Conservation (phyloP, 176 grass and related monocot species). For the Saccharum officinarum region DNA sequence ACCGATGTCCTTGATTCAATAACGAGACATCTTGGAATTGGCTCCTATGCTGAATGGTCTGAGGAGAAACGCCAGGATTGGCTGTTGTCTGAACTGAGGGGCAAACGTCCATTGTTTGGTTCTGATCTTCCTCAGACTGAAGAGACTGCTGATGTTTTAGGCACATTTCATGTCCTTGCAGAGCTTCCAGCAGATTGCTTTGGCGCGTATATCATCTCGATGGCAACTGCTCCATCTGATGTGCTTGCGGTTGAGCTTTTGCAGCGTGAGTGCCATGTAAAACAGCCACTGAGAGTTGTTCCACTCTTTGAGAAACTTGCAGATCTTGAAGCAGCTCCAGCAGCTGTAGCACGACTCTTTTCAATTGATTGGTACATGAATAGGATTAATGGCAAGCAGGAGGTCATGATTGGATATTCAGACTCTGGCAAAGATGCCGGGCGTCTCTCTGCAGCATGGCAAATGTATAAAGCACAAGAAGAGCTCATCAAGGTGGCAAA, state of each 20-base stretch:
- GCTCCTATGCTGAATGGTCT: constrained; percentile 91
- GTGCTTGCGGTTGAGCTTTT: constrained; percentile 93
- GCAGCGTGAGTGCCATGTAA: constrained; percentile 80
- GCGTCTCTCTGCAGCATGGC: constrained; percentile 93
- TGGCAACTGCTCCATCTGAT: constrained; percentile 98
- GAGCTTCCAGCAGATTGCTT: constrained; percentile 92
- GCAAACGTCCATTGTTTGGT: constrained; percentile 89
- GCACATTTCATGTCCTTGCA: constrained; percentile 82
- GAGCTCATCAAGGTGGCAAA: constrained; percentile 97
- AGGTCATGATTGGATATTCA: constrained; percentile 99
- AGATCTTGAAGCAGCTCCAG: constrained; percentile 91
- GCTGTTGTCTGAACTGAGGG: constrained; percentile 81
- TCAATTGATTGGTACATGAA: constrained; percentile 96
- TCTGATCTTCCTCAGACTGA: constrained; percentile 88
- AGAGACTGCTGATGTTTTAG: constrained; percentile 81
- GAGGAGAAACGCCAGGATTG: constrained; percentile 97
- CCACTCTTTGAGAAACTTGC: constrained; percentile 97
- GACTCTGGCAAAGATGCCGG: constrained; percentile 99
- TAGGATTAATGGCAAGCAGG: constrained; percentile 92
- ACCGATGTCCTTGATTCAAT: constrained; percentile 93
- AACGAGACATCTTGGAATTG: constrained; percentile 84
- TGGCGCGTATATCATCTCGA: constrained; percentile 94
- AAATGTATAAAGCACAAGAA: constrained; percentile 98
- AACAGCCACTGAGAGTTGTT: constrained; percentile 83
- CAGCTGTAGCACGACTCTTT: constrained; percentile 80